Conservation (phyloP, 805 yeast genomes). For the Myxozyma sirexii region DNA sequence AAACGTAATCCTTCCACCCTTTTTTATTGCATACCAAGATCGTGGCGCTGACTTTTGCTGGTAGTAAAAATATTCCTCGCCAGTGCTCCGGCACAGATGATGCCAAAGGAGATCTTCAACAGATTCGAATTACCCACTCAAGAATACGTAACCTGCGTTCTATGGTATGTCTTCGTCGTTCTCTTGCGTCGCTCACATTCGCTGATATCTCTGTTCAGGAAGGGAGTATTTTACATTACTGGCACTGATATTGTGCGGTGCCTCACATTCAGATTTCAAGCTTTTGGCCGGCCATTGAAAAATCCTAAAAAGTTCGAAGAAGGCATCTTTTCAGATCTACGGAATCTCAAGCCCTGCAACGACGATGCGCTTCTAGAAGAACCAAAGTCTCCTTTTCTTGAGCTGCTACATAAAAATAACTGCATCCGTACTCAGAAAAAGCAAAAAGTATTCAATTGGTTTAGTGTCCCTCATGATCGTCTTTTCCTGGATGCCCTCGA, state of each 20-base stretch:
- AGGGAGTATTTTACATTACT: slow-evolving; percentile 82
- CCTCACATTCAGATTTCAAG: slow-evolving; percentile 81
- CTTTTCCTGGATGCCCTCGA: slow-evolving; percentile 91
- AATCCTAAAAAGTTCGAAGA: slow-evolving; percentile 96
- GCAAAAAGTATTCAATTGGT: slow-evolving; percentile 96
- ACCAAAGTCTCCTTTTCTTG: slow-evolving; percentile 82
- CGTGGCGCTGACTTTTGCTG: neutral
- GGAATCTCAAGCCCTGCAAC: slow-evolving; percentile 78
- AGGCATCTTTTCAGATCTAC: slow-evolving; percentile 88
- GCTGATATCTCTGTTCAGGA: too few species aligned
- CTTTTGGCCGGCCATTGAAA: slow-evolving; percentile 80
- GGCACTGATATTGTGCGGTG: slow-evolving; percentile 97
- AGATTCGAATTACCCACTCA: slow-evolving; percentile 83
- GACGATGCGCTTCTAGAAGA: slow-evolving; percentile 78
- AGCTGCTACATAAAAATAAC: slow-evolving; percentile 79
- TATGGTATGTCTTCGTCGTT: slow-evolving; percentile 54
- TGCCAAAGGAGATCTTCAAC: slow-evolving; percentile 80
- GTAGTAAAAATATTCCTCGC: slow-evolving; percentile 75
- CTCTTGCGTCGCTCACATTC: neutral
- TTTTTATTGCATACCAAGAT: too few species aligned
- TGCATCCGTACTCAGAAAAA: slow-evolving; percentile 94
- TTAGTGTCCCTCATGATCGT: slow-evolving; percentile 90
- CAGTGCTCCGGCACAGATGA: slow-evolving; percentile 96
- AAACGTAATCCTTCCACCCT: slow-evolving; percentile 3
- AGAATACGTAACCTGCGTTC: slow-evolving; percentile 92